Evolutionary conservation across 768 basidiomycete genomes (phyloP).

Genomic region (Termitomyces sp.): DNA sequence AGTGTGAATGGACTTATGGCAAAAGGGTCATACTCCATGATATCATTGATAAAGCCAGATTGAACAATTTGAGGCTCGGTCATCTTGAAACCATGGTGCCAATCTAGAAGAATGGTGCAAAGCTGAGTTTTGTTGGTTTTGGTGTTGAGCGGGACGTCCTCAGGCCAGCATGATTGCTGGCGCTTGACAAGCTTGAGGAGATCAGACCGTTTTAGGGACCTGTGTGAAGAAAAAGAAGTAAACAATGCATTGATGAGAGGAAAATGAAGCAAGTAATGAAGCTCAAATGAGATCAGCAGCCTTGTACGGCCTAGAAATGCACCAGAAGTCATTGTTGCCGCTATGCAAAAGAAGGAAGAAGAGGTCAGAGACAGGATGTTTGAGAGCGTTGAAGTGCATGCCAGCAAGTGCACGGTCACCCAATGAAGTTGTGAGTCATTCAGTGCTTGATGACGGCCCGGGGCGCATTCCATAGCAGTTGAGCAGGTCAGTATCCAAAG

Average conservation of each 20-base stretch:
- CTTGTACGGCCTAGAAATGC: background rate
- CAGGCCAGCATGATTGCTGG: background rate
- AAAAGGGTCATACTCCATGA: background rate
- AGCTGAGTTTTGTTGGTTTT: background rate
- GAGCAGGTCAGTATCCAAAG: too few species aligned
- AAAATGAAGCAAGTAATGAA: background rate
- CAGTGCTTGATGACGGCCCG: too few species aligned
- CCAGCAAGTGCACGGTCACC: too few species aligned
- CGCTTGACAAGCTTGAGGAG: background rate
- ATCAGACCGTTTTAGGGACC: background rate
- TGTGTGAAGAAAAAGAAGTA: background rate
- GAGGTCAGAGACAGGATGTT: too few species aligned
- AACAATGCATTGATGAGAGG: background rate
- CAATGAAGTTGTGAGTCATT: too few species aligned
- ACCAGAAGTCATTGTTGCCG: too few species aligned
- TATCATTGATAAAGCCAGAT: background rate
- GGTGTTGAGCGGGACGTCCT: background rate
- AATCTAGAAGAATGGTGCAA: background rate
- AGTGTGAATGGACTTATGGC: background rate
- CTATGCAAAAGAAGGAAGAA: too few species aligned
- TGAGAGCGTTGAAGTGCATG: too few species aligned
- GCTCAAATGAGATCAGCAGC: background rate
- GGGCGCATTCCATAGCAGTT: too few species aligned
- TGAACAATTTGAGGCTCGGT: background rate
- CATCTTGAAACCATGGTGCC: background rate